Percentiles rank a stretch among this genome's conserved stretches.
Evolutionary conservation across 2,329 filamentous ascomycete species (phyloP).

Genomic region (Diaporthe aspalathi): DNA sequence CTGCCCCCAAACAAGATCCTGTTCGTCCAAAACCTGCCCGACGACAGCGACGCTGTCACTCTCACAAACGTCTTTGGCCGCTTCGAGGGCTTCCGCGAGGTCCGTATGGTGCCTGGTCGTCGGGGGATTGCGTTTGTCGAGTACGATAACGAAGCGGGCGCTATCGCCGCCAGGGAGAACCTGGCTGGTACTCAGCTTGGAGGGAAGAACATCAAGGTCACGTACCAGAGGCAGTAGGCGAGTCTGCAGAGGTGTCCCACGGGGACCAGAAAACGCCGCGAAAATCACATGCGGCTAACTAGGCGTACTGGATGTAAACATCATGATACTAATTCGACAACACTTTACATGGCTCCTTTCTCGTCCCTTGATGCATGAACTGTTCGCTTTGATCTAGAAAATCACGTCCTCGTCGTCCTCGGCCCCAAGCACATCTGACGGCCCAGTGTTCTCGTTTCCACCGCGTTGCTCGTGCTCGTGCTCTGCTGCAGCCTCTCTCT

Average conservation of each 20-base stretch:
- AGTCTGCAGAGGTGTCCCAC: neutral
- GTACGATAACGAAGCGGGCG: slow-evolving; percentile 89
- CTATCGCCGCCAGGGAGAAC: slow-evolving; percentile 93
- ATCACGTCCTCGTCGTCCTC: slow-evolving; percentile 88
- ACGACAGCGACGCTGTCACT: slow-evolving; percentile 83
- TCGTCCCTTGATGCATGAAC: slow-evolving; percentile 21
- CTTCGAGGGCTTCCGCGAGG: slow-evolving; percentile 95
- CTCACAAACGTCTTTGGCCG: slow-evolving; percentile 85
- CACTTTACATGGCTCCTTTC: slow-evolving; percentile 32
- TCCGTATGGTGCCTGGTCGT: slow-evolving; percentile 86
- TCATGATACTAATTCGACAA: slow-evolving; percentile 42
- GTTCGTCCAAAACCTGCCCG: slow-evolving; percentile 91
- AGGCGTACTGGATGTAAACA: slow-evolving; percentile 32
- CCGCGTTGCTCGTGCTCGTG: slow-evolving; percentile 55
- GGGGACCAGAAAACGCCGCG: neutral
- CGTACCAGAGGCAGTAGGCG: slow-evolving; percentile 86
- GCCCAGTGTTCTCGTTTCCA: slow-evolving; percentile 54
- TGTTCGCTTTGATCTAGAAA: slow-evolving; percentile 65
- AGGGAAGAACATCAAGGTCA: slow-evolving; percentile 88
- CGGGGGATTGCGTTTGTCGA: slow-evolving; percentile 95
- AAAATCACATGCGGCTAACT: slow-evolving; percentile 31
- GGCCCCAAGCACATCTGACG: slow-evolving; percentile 77
- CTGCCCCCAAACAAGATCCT: slow-evolving; percentile 97
- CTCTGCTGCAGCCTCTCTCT: slow-evolving; percentile 65
- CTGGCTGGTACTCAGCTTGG: slow-evolving; percentile 86